These are phyloP conservation scores for Candida boidinii DNA, from an alignment of 805 yeast species.

Conservation along the genomic window DNA sequence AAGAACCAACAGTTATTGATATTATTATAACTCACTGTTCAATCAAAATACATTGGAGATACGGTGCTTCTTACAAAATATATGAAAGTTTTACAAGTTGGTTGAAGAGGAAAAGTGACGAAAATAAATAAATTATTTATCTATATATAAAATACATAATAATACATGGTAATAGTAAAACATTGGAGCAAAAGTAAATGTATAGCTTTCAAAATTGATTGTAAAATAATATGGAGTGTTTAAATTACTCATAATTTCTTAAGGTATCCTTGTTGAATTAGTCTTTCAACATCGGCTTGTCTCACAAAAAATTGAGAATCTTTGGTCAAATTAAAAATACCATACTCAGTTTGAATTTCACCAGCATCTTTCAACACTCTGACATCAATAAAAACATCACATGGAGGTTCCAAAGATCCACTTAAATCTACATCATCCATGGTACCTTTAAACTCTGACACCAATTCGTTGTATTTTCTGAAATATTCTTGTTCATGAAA, in stretches of 20 bases:
- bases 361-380: conserved; percentile 92
- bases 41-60: conserved; percentile 13
- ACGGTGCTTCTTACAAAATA: conserved; percentile 14
- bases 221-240: neutral
- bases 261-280: conserved; percentile 89
- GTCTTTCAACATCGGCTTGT: conserved; percentile 86
- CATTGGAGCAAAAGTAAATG: neutral
- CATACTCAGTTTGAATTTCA: conserved; percentile 95
- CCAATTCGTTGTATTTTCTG: conserved; percentile 58
- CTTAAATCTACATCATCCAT: conserved; percentile 79
- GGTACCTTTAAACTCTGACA: conserved; percentile 69
- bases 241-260: conserved; percentile 37
- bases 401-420: conserved; percentile 87
- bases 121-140: neutral
- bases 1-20: conserved; percentile 1
- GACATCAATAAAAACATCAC: conserved; percentile 87
- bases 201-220: no score
- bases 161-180: no score
- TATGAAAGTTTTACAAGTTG: conserved; percentile 24
- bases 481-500: conserved; percentile 76
- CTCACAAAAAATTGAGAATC: conserved; percentile 93
- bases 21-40: neutral
- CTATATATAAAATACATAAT: neutral
- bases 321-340: conserved; percentile 86
- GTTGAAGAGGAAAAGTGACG: conserved; percentile 4